Evolutionary conservation across 257 asterid genomes (phyloP), one percentile per base, ranked within the genome.

Genomic region (Linderniella brevidens): DNA sequence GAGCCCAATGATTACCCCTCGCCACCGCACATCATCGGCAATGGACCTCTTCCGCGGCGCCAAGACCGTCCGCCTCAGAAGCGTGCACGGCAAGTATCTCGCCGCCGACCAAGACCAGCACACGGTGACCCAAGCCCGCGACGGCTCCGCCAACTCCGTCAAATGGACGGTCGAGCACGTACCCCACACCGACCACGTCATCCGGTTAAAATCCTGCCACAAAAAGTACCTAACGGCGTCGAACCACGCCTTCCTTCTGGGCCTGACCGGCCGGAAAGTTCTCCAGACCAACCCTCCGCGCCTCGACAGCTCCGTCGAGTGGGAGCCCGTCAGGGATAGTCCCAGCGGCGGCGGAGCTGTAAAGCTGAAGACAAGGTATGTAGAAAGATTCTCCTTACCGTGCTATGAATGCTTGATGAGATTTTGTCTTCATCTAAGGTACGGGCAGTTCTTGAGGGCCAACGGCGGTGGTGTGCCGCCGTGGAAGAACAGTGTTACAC

Each of bases 381-480:
- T 1, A 11, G 4, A 11, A 4, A 1, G n/a, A 11, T 40, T 40
- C 16, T 40, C 16, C 8, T 40, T 8, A 11, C 3, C 3, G 4
- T 40, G 44, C n/a, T 11, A 3, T 11, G 14, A 14, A 14, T 40
- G n/a, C n/a, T n/a, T n/a, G n/a, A 40, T 40, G n/a, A 11, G 16
- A 11, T 40, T n/a, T 8, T 14, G n/a, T 40, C 1, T 40, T 14
- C n/a, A 3, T 11, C n/a, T 4, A 40, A 11, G n/a, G n/a, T 46
- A 84, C 55, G 98, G 98, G 0, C 93, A 81, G 55, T 90, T 65
- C 19, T 50, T 90, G 58, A 52, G 96, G 50, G 98, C 83, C 0
- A 90, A 90, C 40, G 96, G 93, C 14, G 96, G 98, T 0, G 96
- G 98, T 0, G 13, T 78, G 49, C 94, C 94, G 15, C 98, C 98